These are phyloP conservation scores for Hypoxylon intermedium DNA, from an alignment of 495 filamentous ascomycete genomes.

Conservation along the genomic window DNA sequence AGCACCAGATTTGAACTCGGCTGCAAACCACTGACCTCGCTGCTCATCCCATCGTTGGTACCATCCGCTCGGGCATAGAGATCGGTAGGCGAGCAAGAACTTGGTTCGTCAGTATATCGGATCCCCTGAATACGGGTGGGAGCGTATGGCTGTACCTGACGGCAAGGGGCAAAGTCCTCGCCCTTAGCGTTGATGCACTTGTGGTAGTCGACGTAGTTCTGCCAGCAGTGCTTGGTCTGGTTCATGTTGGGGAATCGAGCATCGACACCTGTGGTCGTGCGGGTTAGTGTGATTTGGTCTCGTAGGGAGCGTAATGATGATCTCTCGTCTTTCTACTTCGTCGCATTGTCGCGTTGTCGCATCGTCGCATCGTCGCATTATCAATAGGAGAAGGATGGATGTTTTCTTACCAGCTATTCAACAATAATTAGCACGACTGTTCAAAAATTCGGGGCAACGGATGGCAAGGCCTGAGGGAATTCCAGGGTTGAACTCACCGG, in stretches of 20 bases:
- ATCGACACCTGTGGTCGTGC: conserved; percentile 78
- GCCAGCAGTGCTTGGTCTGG: conserved; percentile 94
- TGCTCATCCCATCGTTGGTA: conserved; percentile 96
- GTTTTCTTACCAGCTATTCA: conserved; percentile 57
- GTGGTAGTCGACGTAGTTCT: conserved; percentile 99
- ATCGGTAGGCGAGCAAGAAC: conserved; percentile 96
- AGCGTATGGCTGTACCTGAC: conserved; percentile 80
- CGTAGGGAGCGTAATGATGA: not conserved
- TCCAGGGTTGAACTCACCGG: conserved; percentile 71
- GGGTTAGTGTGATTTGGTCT: conserved; percentile 28
- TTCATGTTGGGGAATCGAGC: conserved; percentile 99
- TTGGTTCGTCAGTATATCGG: conserved; percentile 48
- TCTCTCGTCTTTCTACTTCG: not conserved
- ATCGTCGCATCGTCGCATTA: conserved; percentile 22
- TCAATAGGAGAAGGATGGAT: conserved; percentile 5
- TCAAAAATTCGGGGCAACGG: conserved; percentile 27
- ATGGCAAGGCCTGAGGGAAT: conserved; percentile 45
- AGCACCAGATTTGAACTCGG: conserved; percentile 25
- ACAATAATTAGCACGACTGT: conserved; percentile 36
- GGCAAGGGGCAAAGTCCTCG: conserved; percentile 98
- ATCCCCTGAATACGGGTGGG: not conserved
- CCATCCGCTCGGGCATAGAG: conserved; percentile 96
- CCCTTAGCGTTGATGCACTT: conserved; percentile 99
- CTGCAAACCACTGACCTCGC: conserved; percentile 73
- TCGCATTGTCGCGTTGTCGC: conserved; percentile 24